A percentile compares a stretch with the other conserved stretches of the same genome.
These are phyloP conservation scores for Rhizopogon salebrosus DNA, from an alignment of 768 basidiomycete genomes.

Conservation along the genomic window DNA sequence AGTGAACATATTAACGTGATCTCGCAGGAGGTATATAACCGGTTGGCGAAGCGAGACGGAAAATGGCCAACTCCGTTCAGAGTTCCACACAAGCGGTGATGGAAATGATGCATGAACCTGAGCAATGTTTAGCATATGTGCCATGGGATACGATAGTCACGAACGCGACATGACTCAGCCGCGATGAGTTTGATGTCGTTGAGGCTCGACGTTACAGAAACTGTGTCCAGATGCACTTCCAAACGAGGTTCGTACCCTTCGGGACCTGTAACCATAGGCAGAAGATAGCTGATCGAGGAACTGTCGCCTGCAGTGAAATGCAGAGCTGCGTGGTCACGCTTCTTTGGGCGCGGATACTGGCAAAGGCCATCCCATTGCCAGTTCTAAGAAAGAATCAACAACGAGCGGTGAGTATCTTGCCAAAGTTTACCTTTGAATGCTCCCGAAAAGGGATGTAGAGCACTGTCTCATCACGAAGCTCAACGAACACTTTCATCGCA, in stretches of 20 bases:
- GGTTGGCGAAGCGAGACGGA: slow-evolving; percentile 69
- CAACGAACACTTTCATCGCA: slow-evolving; percentile 72
- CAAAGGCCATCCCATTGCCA: slow-evolving; percentile 85
- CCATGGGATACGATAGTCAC: slow-evolving; percentile 8
- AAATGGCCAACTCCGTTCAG: slow-evolving; percentile 72
- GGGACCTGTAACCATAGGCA: slow-evolving; percentile 74
- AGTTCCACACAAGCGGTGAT: slow-evolving; percentile 79
- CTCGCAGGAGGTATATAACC: slow-evolving; percentile 73
- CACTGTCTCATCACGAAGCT: slow-evolving; percentile 71
- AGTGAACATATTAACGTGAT: slow-evolving; percentile 91
- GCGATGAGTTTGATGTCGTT: slow-evolving; percentile 79
- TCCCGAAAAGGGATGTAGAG: slow-evolving; percentile 90
- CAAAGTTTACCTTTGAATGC: slow-evolving; percentile 65
- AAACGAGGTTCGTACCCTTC: slow-evolving; percentile 76
- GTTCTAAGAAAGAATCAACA: slow-evolving; percentile 42
- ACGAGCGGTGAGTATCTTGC: background rate
- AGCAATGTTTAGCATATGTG: slow-evolving; percentile 4
- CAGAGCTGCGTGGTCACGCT: slow-evolving; percentile 66
- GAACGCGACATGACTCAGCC: slow-evolving; percentile 76
- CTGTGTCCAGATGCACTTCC: slow-evolving; percentile 76
- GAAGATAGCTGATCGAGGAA: slow-evolving; percentile 79
- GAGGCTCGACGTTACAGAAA: slow-evolving; percentile 78
- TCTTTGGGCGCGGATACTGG: slow-evolving; percentile 44
- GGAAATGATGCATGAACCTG: slow-evolving; percentile 74
- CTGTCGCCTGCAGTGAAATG: slow-evolving; percentile 72